These are phyloP conservation scores for Gaultheria prostrata DNA, from an alignment of 148 eudicot genomes.

Conservation along the genomic window DNA sequence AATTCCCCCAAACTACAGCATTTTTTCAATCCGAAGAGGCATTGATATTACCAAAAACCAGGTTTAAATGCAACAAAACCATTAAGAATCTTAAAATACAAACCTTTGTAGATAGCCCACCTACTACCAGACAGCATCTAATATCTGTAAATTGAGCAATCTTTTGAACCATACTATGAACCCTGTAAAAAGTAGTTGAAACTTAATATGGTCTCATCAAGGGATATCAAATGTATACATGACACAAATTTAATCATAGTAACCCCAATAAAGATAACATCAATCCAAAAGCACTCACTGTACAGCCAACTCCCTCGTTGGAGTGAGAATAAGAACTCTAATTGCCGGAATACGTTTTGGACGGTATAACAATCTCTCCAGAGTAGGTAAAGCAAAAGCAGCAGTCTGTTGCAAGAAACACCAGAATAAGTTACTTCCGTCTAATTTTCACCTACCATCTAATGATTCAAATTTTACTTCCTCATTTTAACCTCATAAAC, in stretches of 20 bases:
- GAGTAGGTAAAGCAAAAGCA: conserved; percentile 82
- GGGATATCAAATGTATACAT: neutral
- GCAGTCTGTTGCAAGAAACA: conserved; percentile 64
- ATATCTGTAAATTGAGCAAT: conserved; percentile 88
- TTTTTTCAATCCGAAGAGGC: neutral
- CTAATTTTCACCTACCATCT: neutral
- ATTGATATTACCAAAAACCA: neutral
- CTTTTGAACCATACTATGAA: conserved; percentile 81
- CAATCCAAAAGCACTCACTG: conserved; percentile 62
- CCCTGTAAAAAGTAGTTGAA: conserved; percentile 45
- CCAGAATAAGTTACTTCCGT: neutral
- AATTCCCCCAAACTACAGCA: neutral
- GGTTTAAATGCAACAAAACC: neutral
- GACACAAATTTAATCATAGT: neutral
- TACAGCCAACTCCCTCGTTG: conserved; percentile 91
- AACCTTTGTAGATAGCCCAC: conserved; percentile 86
- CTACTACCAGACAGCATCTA: conserved; percentile 83
- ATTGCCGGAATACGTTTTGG: conserved; percentile 79
- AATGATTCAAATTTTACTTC: neutral
- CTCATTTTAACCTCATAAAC: neutral
- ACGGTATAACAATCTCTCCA: conserved; percentile 75
- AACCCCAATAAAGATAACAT: neutral
- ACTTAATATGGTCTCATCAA: neutral
- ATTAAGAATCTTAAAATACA: conserved; percentile 11
- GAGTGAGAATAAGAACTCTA: conserved; percentile 92